Base-by-base conservation (phyloP, 495 filamentous ascomycete genomes). In the Terfezia boudieri region DNA sequence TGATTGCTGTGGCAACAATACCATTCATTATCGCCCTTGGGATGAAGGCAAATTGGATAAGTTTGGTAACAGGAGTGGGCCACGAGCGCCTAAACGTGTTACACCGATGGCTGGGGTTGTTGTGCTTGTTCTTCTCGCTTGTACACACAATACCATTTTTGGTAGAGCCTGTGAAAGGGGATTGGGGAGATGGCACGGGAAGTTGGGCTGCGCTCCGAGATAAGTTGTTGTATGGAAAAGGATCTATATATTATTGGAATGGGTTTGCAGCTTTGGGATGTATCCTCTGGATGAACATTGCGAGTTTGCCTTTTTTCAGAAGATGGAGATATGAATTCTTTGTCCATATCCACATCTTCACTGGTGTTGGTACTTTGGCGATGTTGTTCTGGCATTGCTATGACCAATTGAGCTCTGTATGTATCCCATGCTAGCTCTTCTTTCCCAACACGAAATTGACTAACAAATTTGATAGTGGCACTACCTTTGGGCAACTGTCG, bases 321-420 rank as follows among this genome's bases (percentile, higher is more conserved):
- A 64, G 68, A 32, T 67, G 69, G 67, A 72, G 76, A 67, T 95
- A 95, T 64, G 89, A 96, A 65, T 65, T 86, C 2, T 96, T 95
- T 61, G 75, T 89, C 14, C 67, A 78, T 36, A 66, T 89, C 14
- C 89, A 96, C 62, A 79, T 86, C 1, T 83, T 88, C 0, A 78
- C 85, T 10, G 81, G 87, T 2, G 75, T 87, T 51, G 72, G 84
- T 37, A 93, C 85, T 62, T 66, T 95, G 36, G 86, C 72, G 9
- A 75, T 94, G 69, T 75, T 96, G 14, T 93, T 96, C 68, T 96
- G 89, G 89, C 89, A 96, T 67, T 90, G 82, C 60, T 80, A 85
- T 61, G 94, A 96, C 66, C 92, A 84, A 64, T 72, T 96, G 35
- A 32, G 26, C 26, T 32, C 26, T 32, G 26, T 32, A 32, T 32